These are phyloP conservation scores for Fagus sylvatica DNA, from an alignment of 306 rosid species.

Conservation along the genomic window DNA sequence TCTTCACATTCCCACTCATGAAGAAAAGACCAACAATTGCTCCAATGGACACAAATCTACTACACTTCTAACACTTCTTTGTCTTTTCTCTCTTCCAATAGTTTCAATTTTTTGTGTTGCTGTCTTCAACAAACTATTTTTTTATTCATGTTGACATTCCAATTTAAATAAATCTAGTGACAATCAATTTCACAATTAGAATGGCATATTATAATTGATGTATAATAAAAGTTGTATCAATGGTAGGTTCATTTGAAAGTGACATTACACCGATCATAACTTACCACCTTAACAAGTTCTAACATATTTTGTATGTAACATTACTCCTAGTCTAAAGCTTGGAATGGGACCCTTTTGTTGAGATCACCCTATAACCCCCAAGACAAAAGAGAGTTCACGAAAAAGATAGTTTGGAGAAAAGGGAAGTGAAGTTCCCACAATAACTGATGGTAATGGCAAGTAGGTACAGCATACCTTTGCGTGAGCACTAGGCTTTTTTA, in stretches of 20 bases:
- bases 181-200: too few relatives aligned
- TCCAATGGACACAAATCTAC: constrained; percentile 13
- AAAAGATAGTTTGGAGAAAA: constrained; percentile 10
- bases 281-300: too few relatives aligned
- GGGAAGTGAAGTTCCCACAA: constrained; percentile 30
- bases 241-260: too few relatives aligned
- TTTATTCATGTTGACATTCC: constrained; percentile 30
- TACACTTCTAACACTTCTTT: background rate
- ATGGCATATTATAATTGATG: too few relatives aligned
- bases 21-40: constrained; percentile 16
- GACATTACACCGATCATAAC: too few relatives aligned
- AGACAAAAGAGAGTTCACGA: constrained; percentile 4
- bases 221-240: too few relatives aligned
- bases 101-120: background rate
- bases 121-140: background rate
- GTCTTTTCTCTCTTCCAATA: background rate
- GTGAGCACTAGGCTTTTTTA: constrained; percentile 30
- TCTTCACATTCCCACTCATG: constrained; percentile 20
- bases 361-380: constrained; percentile 32
- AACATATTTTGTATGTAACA: too few relatives aligned
- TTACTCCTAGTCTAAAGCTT: constrained; percentile 9
- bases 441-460: constrained; percentile 28
- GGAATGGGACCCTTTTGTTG: constrained; percentile 45
- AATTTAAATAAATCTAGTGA: background rate
- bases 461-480: constrained; percentile 18